These are phyloP conservation scores for Wickerhamomyces kurtzmanii DNA, from an alignment of 805 yeast species.

Conservation along the genomic window DNA sequence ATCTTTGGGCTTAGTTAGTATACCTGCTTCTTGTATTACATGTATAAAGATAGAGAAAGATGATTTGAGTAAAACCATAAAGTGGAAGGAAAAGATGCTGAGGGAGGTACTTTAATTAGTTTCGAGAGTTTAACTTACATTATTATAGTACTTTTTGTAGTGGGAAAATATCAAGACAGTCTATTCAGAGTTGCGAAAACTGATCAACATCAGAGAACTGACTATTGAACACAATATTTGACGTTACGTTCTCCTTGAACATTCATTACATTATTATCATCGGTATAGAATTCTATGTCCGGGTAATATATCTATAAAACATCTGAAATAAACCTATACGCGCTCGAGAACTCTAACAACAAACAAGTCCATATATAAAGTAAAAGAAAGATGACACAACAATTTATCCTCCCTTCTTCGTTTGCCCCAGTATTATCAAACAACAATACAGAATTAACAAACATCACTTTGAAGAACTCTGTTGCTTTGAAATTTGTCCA, in stretches of 20 bases:
- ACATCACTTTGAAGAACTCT: conserved; percentile 16
- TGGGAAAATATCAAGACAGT: no score
- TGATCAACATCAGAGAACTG: no score
- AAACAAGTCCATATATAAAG: not conserved
- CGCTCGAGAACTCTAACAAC: not conserved
- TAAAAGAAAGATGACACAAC: conserved; percentile 8
- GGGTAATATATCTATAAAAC: no score
- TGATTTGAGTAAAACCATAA: conserved; percentile 10
- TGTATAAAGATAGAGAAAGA: conserved; percentile 7
- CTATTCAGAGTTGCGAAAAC: no score
- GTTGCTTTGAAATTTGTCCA: conserved; percentile 16
- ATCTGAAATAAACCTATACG: conserved; percentile 1
- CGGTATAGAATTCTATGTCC: no score
- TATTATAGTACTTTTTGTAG: no score
- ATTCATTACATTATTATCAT: no score
- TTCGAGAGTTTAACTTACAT: no score
- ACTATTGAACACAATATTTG: no score
- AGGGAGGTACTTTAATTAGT: not conserved
- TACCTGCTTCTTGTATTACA: conserved; percentile 9
- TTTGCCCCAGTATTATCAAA: conserved; percentile 7
- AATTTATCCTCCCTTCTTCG: conserved; percentile 11
- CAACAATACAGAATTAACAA: conserved; percentile 8
- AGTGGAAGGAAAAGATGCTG: conserved; percentile 8
- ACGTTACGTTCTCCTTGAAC: no score
- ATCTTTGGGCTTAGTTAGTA: conserved; percentile 15